Percentiles rank a stretch among this genome's conserved stretches.
phyloP scores from a whole-genome alignment of 805 yeast genomes.

The Hanseniaspora pseudoguilliermondii region DNA sequence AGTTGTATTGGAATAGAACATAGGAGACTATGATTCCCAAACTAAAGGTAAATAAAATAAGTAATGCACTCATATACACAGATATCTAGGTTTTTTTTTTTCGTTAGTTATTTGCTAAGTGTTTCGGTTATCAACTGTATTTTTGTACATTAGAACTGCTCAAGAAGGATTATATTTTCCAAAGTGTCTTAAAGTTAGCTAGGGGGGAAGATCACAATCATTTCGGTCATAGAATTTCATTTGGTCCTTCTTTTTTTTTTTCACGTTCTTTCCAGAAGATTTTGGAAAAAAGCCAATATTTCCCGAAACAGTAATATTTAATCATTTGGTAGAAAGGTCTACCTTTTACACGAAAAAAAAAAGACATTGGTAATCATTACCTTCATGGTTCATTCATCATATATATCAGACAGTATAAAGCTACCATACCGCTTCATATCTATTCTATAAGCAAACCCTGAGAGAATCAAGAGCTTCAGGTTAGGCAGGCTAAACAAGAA shows the following conservation, averaged over 20 bases:
- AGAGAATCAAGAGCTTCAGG: neutral
- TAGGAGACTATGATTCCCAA: neutral
- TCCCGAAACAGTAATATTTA: neutral
- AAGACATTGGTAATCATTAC: too few relatives aligned
- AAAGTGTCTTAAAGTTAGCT: neutral
- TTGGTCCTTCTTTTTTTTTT: too few relatives aligned
- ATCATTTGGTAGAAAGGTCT: too few relatives aligned
- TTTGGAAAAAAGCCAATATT: neutral
- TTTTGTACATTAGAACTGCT: too few relatives aligned
- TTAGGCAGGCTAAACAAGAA: conserved; percentile 2
- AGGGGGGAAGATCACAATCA: too few relatives aligned
- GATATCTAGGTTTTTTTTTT: too few relatives aligned
- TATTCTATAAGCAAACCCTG: conserved; percentile 8
- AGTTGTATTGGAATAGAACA: neutral
- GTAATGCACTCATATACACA: neutral
- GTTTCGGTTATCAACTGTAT: too few relatives aligned
- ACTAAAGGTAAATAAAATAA: neutral
- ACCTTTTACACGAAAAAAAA: too few relatives aligned
- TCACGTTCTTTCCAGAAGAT: too few relatives aligned
- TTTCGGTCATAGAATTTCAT: too few relatives aligned
- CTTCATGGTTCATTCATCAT: neutral
- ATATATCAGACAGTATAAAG: neutral
- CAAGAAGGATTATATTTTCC: too few relatives aligned
- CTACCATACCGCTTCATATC: conserved; percentile 3
- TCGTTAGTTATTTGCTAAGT: too few relatives aligned